Base-by-base conservation (phyloP, 768 basidiomycete species). In the Ramaria sp. region DNA sequence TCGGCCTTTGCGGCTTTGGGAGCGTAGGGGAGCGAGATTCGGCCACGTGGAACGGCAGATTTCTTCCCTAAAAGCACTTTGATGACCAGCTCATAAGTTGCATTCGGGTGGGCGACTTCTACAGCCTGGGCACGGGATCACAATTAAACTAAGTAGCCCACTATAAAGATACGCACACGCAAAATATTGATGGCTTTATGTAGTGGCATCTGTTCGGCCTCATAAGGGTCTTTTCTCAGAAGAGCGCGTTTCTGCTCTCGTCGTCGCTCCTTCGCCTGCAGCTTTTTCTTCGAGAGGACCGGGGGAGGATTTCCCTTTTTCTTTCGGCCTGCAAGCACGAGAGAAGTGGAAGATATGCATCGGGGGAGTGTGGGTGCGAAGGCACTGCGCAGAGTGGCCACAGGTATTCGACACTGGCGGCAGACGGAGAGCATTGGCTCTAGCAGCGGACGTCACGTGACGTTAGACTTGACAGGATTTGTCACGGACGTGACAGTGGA, bases 41-140 rank as follows among this genome's bases (percentile, higher is more conserved):
- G 87, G 3, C 96, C 96, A 67, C 91, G 89, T 9, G 95, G 88
- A 17, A 95, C 83, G 27, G 88, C 79, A 45, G 85, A 75, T 63
- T 90, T 88, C 66, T 84, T 84, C 57, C 82, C 78, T 70, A 87
- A 78, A 59, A 82, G 81, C 1, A 91, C 91, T 63, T 87, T 85
- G 59, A 97, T 74, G 49, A 81, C 81, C 20, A 97, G 72, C 62
- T 91, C 89, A 66, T 88, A 90, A 3, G 85, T 84, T 4, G 88
- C 77, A 53, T 77, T 77, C 4, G 91, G 86, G 51, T 79, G 80
- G 6, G 85, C 76, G 50, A 93, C 84, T 68, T 93, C 90, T 7
- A 92, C 83, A 13, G 93, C 82, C 93, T 96, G 61, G 5, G 31
- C 24, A 37, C 55, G 60, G 17, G 27, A 15, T 10, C 43, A 42